Conservation (phyloP, 2,329 filamentous ascomycete genomes). For the Neophaeococcomyces mojaviensis region DNA sequence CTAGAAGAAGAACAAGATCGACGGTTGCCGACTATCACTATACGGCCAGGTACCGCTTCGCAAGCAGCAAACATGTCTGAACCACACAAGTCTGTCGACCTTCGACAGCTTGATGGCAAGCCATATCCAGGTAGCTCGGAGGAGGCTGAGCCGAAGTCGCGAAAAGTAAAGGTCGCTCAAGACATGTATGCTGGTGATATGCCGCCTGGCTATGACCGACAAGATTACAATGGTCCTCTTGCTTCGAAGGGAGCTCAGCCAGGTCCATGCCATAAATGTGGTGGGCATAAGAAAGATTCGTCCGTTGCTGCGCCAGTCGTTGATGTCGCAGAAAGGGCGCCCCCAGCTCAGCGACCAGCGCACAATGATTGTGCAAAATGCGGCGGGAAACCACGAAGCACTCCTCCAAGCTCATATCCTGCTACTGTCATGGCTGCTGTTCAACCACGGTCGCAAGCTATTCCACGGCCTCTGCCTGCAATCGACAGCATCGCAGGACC, state of each 20-base stretch:
- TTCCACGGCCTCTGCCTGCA: not conserved
- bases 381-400: constrained; percentile 12
- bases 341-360: not conserved
- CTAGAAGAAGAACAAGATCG: constrained; percentile 8
- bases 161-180: constrained; percentile 20
- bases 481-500: constrained; percentile 5
- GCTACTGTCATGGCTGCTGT: not conserved
- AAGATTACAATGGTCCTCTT: constrained; percentile 11
- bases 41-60: constrained; percentile 9
- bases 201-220: constrained; percentile 19
- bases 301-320: not conserved
- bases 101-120: constrained; percentile 18
- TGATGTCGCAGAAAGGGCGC: not conserved
- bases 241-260: constrained; percentile 5
- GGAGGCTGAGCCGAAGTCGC: constrained; percentile 12
- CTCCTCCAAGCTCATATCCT: constrained; percentile 2
- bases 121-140: constrained; percentile 11
- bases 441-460: not conserved
- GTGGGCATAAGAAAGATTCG: not conserved
- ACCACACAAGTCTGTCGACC: constrained; percentile 11
- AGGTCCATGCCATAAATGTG: constrained; percentile 8
- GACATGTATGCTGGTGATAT: constrained; percentile 22
- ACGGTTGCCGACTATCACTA: constrained; percentile 9
- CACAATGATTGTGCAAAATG: constrained; percentile 12
- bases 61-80: constrained; percentile 8